A percentile compares a stretch with the other conserved stretches of the same genome.
These are phyloP conservation scores for Bryoglossum gracile DNA, from an alignment of 495 filamentous ascomycete species.

Conservation along the genomic window DNA sequence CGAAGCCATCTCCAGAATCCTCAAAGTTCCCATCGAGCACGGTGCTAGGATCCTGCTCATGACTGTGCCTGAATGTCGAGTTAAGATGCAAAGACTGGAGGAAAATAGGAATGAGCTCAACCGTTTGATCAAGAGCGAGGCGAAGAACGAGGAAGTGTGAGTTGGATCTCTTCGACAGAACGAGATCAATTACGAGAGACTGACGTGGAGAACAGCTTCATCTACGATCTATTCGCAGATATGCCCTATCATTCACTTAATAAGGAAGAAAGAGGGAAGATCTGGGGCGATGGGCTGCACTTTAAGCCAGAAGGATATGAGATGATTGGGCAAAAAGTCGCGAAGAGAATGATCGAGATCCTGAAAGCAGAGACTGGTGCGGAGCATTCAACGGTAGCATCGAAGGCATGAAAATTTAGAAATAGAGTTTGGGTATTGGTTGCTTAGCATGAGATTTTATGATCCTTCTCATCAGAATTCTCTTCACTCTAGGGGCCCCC, in stretches of 20 bases:
- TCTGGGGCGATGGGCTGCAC: slow-evolving; percentile 59
- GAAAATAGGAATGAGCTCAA: slow-evolving; percentile 42
- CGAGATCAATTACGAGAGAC: no score
- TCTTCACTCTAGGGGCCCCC: no score
- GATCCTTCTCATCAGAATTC: no score
- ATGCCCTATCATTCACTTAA: slow-evolving; percentile 46
- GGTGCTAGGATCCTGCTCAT: slow-evolving; percentile 50
- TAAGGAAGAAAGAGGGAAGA: slow-evolving; percentile 32
- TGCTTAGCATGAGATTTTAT: no score
- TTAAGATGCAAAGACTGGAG: slow-evolving; percentile 25
- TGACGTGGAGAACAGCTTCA: slow-evolving; percentile 32
- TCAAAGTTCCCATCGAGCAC: slow-evolving; percentile 14
- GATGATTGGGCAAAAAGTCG: slow-evolving; percentile 48
- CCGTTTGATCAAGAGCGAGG: slow-evolving; percentile 38
- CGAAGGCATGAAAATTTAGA: no score
- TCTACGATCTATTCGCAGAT: slow-evolving; percentile 45
- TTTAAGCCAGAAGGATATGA: slow-evolving; percentile 52
- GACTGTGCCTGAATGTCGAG: slow-evolving; percentile 48
- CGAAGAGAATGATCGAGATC: slow-evolving; percentile 14
- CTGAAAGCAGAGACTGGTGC: no score
- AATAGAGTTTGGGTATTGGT: no score
- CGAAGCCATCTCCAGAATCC: not conserved
- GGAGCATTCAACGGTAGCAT: no score
- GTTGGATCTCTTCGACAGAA: no score
- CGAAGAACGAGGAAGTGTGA: slow-evolving; percentile 33